A percentile compares a stretch with the other conserved stretches of the same genome.
Evolutionary conservation across 2,329 filamentous ascomycete genomes (phyloP).

Genomic region (Shiraia sp.): DNA sequence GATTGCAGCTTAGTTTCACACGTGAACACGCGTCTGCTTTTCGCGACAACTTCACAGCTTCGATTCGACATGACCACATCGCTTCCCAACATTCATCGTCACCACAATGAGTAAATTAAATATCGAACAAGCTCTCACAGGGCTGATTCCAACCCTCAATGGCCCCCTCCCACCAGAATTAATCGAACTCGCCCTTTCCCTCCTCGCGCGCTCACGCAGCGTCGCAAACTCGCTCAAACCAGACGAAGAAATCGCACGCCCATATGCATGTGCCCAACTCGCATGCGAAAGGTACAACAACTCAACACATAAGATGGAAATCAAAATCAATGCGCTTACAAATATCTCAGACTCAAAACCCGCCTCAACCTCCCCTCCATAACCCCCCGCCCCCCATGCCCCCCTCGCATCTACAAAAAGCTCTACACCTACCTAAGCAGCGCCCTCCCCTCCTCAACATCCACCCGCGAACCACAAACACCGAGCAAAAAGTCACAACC

Average conservation of each 20-base stretch:
- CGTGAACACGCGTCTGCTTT: conserved; percentile 1
- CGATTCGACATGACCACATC: not conserved
- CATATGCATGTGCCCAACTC: conserved; percentile 53
- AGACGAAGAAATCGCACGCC: conserved; percentile 43
- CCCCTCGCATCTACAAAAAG: conserved; percentile 70
- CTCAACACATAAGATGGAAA: conserved; percentile 30
- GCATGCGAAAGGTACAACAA: conserved; percentile 75
- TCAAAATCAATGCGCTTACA: no score
- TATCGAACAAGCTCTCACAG: conserved; percentile 42
- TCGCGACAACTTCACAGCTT: not conserved
- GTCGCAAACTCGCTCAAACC: conserved; percentile 53
- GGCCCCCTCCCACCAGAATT: conserved; percentile 38
- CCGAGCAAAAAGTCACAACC: conserved; percentile 34
- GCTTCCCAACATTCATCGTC: not conserved
- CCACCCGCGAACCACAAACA: conserved; percentile 31
- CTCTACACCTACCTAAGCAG: conserved; percentile 80
- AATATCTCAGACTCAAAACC: conserved; percentile 72
- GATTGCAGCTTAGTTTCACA: no score
- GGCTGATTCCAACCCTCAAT: conserved; percentile 48
- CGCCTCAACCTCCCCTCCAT: conserved; percentile 41
- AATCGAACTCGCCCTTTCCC: conserved; percentile 37
- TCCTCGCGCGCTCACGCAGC: conserved; percentile 42
- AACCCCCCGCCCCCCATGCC: conserved; percentile 40
- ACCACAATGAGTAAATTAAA: conserved; percentile 23
- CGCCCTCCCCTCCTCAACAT: conserved; percentile 58